Conservation (phyloP, 192 early-diverging fungal species). For the Podila clonocystis region DNA sequence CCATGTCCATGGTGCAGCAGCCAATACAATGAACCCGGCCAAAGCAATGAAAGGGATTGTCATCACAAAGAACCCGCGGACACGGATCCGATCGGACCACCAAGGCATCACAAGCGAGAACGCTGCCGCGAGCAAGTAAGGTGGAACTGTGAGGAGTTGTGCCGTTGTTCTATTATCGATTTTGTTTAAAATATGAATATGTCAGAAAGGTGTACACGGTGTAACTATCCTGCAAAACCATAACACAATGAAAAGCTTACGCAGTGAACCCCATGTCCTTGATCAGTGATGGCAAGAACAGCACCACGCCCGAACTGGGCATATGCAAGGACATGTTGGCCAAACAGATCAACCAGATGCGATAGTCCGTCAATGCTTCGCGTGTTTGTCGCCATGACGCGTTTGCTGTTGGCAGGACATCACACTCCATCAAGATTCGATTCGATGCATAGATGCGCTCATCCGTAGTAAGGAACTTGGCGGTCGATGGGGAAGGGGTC, state of each 20-base stretch:
- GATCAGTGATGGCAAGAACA: slow-evolving; percentile 61
- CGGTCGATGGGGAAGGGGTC: slow-evolving; percentile 61
- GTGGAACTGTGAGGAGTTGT: slow-evolving; percentile 56
- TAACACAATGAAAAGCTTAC: slow-evolving; percentile 53
- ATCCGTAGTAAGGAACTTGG: slow-evolving; percentile 32
- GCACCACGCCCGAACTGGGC: slow-evolving; percentile 18
- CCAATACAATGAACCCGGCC: slow-evolving; percentile 58
- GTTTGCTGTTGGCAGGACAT: slow-evolving; percentile 14
- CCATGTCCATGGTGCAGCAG: slow-evolving; percentile 31
- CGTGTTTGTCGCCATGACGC: slow-evolving; percentile 43
- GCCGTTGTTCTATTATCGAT: slow-evolving; percentile 27
- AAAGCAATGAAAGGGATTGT: slow-evolving; percentile 30
- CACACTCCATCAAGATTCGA: slow-evolving; percentile 28
- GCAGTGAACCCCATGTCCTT: slow-evolving; percentile 55
- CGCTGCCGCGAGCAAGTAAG: slow-evolving; percentile 39
- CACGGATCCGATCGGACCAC: slow-evolving; percentile 59
- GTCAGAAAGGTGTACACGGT: background rate
- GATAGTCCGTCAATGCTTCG: slow-evolving; percentile 48
- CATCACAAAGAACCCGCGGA: slow-evolving; percentile 54
- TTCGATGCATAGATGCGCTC: slow-evolving; percentile 52
- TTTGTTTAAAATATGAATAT: background rate
- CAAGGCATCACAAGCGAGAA: slow-evolving; percentile 58
- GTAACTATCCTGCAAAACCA: slow-evolving; percentile 30
- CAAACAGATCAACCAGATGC: slow-evolving; percentile 33
- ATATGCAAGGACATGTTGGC: background rate